Conservation (phyloP, 306 rosid species). For the Quercus dentata region DNA sequence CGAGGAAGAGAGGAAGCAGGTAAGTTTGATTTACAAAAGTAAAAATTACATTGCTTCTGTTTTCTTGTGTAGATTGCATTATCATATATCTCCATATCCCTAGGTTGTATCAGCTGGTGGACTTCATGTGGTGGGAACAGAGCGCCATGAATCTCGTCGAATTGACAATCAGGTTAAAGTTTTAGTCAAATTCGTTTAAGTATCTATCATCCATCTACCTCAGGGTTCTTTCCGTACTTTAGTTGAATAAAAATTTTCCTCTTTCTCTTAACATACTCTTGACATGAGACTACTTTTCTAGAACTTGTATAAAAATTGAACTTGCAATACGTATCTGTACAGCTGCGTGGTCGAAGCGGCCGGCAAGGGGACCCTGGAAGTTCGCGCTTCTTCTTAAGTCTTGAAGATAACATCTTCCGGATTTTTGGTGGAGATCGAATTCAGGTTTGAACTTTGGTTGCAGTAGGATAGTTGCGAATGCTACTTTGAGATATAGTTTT, state of each 20-base stretch:
- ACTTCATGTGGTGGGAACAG: constrained; percentile 91
- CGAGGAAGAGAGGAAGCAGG: constrained; percentile 89
- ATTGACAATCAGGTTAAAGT: constrained; percentile 87
- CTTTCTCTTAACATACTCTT: constrained; percentile 12
- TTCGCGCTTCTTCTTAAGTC: constrained; percentile 94
- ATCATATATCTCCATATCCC: constrained; percentile 16
- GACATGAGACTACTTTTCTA: constrained; percentile 5
- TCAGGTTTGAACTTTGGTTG: constrained; percentile 53
- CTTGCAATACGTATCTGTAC: constrained; percentile 22
- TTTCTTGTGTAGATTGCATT: constrained; percentile 16
- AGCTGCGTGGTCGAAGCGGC: constrained; percentile 98
- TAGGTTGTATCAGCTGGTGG: constrained; percentile 98
- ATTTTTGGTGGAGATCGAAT: constrained; percentile 96
- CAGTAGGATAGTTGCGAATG: constrained; percentile 24
- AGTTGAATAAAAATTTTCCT: constrained; percentile 5
- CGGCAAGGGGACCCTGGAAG: constrained; percentile 98
- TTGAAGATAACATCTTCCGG: constrained; percentile 94
- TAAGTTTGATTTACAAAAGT: constrained; percentile 21
- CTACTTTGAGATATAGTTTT: constrained; percentile 11
- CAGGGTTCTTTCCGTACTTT: neutral
- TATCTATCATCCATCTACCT: neutral
- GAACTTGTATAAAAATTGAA: constrained; percentile 15
- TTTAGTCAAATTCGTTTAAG: constrained; percentile 11
- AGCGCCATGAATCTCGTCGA: constrained; percentile 94
- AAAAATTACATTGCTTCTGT: constrained; percentile 12